These are phyloP conservation scores for Xylaria sp. DNA, from an alignment of 2,329 filamentous ascomycete species.

Conservation along the genomic window DNA sequence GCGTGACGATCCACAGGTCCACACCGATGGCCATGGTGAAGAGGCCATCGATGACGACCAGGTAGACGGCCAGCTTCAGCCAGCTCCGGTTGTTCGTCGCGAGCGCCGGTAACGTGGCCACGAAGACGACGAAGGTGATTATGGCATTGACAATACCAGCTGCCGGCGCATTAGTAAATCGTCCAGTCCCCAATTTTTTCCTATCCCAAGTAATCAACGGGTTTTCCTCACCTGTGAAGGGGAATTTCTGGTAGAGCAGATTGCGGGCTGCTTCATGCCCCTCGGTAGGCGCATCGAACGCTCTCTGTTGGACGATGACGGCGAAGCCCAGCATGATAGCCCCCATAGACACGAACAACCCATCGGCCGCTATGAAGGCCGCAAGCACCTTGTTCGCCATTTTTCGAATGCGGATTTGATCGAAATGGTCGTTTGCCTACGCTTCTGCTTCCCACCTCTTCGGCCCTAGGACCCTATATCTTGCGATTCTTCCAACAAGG, in stretches of 20 bases:
- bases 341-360: slow-evolving; percentile 57
- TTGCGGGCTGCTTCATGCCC: slow-evolving; percentile 54
- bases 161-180: slow-evolving; percentile 28
- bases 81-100: slow-evolving; percentile 67
- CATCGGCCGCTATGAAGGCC: slow-evolving; percentile 51
- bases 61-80: slow-evolving; percentile 70
- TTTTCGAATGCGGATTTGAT: slow-evolving; percentile 34
- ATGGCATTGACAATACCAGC: slow-evolving; percentile 73
- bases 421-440: slow-evolving; percentile 10
- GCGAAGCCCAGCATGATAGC: slow-evolving; percentile 59
- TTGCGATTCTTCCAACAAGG: slow-evolving; percentile 17
- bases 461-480: slow-evolving; percentile 13
- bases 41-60: slow-evolving; percentile 62
- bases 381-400: slow-evolving; percentile 61
- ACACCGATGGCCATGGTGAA: slow-evolving; percentile 70
- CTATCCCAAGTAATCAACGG: not conserved
- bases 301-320: slow-evolving; percentile 52
- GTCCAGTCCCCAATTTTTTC: not conserved
- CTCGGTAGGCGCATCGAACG: slow-evolving; percentile 46
- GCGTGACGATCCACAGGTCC: slow-evolving; percentile 72
- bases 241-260: slow-evolving; percentile 57
- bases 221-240: slow-evolving; percentile 47
- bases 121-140: slow-evolving; percentile 71
- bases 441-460: slow-evolving; percentile 19
- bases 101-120: slow-evolving; percentile 71